Conservation (phyloP, 2,329 filamentous ascomycete species). For the Neophaeococcomyces mojaviensis region DNA sequence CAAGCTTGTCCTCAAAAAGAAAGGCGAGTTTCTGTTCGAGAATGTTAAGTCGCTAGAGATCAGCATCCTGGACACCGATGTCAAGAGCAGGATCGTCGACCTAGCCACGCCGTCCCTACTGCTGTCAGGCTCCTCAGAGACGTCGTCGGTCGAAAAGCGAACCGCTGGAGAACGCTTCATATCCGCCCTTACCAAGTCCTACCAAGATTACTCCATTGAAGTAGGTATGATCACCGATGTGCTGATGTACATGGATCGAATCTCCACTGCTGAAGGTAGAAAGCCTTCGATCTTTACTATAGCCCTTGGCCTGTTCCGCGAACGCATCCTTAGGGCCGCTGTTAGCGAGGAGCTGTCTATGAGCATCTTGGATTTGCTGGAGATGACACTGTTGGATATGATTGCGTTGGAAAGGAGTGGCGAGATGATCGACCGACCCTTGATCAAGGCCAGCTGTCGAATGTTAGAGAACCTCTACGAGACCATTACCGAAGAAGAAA, state of each 20-base stretch:
- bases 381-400: slow-evolving; percentile 78
- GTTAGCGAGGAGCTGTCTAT: slow-evolving; percentile 37
- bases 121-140: slow-evolving; percentile 39
- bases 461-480: slow-evolving; percentile 91
- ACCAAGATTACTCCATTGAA: slow-evolving; percentile 82
- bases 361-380: slow-evolving; percentile 66
- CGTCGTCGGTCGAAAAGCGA: slow-evolving; percentile 69
- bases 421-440: slow-evolving; percentile 73
- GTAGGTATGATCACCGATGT: slow-evolving; percentile 98
- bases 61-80: slow-evolving; percentile 67
- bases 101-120: slow-evolving; percentile 66
- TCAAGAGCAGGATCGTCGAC: slow-evolving; percentile 62
- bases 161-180: slow-evolving; percentile 78
- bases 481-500: slow-evolving; percentile 66
- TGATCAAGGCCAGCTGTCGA: slow-evolving; percentile 74
- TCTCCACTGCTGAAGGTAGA: slow-evolving; percentile 66
- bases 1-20: slow-evolving; percentile 84
- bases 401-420: slow-evolving; percentile 88
- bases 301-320: slow-evolving; percentile 80
- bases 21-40: slow-evolving; percentile 73
- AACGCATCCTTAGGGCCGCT: slow-evolving; percentile 66
- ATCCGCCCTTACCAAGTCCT: slow-evolving; percentile 64
- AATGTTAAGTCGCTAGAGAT: slow-evolving; percentile 74
- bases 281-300: slow-evolving; percentile 73
- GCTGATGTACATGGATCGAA: slow-evolving; percentile 90